phyloP scores from a whole-genome alignment of 2,329 filamentous ascomycete genomes.

The Shiraia bambusicola region DNA sequence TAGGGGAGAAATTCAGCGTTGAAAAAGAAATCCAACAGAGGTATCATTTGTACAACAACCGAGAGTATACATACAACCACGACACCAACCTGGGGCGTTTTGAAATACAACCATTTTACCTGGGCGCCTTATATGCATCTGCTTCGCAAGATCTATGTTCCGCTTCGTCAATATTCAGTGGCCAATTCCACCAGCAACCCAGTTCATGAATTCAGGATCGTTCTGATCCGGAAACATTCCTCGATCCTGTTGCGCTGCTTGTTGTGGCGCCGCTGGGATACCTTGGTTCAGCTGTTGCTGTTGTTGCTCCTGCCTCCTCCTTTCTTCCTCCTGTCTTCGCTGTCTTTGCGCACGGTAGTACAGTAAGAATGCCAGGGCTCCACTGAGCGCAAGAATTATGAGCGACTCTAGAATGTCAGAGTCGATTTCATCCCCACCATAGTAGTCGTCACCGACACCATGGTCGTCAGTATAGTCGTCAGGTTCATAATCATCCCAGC shows the following conservation, averaged over 20 bases:
- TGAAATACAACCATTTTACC: not conserved
- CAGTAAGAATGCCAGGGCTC: slow-evolving; percentile 72
- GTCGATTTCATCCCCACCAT: slow-evolving; percentile 62
- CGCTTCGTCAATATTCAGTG: slow-evolving; percentile 45
- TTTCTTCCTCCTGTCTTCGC: slow-evolving; percentile 47
- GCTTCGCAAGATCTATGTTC: not conserved
- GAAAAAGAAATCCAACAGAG: not conserved
- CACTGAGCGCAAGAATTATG: slow-evolving; percentile 76
- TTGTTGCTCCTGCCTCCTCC: slow-evolving; percentile 30
- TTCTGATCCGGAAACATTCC: slow-evolving; percentile 66
- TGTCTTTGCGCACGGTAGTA: slow-evolving; percentile 74
- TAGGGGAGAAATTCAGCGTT: no score
- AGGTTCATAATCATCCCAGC: slow-evolving; percentile 59
- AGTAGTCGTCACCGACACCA: slow-evolving; percentile 55
- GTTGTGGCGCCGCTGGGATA: slow-evolving; percentile 23
- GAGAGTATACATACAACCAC: not conserved
- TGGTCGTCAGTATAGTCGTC: slow-evolving; percentile 48
- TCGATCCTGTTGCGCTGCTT: slow-evolving; percentile 46
- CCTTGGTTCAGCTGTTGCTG: slow-evolving; percentile 34
- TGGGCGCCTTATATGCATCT: not conserved
- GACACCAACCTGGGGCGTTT: not conserved
- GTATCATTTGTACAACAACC: slow-evolving; percentile 1
- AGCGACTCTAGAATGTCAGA: slow-evolving; percentile 82
- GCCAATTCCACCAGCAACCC: slow-evolving; percentile 67
- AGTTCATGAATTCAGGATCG: slow-evolving; percentile 68